Evolutionary conservation across 257 asterid genomes (phyloP).

Genomic region (Cynanchum wilfordii): DNA sequence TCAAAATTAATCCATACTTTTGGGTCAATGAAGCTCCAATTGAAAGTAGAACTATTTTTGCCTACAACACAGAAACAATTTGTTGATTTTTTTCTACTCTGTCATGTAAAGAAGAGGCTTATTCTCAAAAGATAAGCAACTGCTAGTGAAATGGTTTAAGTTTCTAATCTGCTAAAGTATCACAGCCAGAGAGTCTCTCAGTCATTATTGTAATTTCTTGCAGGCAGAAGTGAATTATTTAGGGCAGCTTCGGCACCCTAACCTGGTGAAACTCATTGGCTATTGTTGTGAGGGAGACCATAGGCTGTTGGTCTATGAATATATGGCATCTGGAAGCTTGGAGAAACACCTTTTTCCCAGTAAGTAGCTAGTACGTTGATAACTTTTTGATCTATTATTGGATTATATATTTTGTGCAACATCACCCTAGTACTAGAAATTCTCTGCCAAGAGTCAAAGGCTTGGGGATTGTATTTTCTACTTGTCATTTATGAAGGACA

Average conservation of each 20-base stretch:
- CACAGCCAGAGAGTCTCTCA: background rate
- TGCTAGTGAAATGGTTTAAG: background rate
- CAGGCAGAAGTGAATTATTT: conserved; percentile 94
- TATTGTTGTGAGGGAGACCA: conserved; percentile 90
- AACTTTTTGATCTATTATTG: background rate
- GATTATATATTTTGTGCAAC: background rate
- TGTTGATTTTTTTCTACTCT: background rate
- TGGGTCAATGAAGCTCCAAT: background rate
- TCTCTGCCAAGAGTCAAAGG: background rate
- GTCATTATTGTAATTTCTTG: conserved; percentile 14
- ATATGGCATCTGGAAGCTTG: conserved; percentile 92
- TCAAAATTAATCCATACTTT: background rate
- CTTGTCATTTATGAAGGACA: background rate
- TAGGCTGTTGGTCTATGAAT: conserved; percentile 83
- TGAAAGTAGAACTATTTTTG: background rate
- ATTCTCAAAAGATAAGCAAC: background rate
- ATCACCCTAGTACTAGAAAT: background rate
- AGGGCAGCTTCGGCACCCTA: conserved; percentile 80
- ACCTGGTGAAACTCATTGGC: conserved; percentile 84
- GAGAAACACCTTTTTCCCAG: conserved; percentile 79
- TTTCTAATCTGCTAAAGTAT: background rate
- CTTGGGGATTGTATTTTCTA: background rate
- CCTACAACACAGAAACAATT: background rate
- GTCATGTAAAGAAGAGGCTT: background rate
- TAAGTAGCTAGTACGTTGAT: conserved; percentile 34